These are phyloP conservation scores for Waltiozyma sp. DNA, from an alignment of 1,139 yeast genomes.

Conservation along the genomic window DNA sequence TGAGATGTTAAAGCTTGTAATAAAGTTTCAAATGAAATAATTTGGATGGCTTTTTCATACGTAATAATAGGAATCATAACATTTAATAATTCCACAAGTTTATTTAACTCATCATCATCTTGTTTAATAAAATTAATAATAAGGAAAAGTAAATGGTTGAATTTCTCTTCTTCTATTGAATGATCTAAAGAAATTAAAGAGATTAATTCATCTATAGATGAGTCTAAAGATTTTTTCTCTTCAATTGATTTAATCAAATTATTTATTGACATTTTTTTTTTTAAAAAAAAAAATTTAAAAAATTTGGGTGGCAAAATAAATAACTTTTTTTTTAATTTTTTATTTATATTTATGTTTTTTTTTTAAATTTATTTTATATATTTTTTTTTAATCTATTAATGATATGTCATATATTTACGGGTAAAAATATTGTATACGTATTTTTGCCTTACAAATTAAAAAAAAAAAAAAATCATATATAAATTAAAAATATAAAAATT, in stretches of 20 bases:
- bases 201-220: not conserved
- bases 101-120: conserved; percentile 13
- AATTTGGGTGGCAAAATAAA: no score
- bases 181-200: not conserved
- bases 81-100: conserved; percentile 19
- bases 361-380: no score
- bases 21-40: conserved; percentile 20
- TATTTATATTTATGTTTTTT: no score
- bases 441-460: no score
- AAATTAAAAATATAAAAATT: no score
- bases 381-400: no score
- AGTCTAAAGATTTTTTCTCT: not conserved
- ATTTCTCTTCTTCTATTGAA: not conserved
- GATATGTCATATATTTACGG: no score
- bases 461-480: no score
- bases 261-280: no score
- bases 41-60: conserved; percentile 20
- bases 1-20: conserved; percentile 21
- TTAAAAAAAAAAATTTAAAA: no score
- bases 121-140: conserved; percentile 5
- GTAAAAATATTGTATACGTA: no score
- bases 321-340: no score
- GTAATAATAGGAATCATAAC: conserved; percentile 16
- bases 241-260: not conserved
- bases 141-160: conserved; percentile 4